A percentile compares a stretch with the other conserved stretches of the same genome.
Conservation (phyloP, 805 yeast genomes). For the Metschnikowia bowlesiae region DNA sequence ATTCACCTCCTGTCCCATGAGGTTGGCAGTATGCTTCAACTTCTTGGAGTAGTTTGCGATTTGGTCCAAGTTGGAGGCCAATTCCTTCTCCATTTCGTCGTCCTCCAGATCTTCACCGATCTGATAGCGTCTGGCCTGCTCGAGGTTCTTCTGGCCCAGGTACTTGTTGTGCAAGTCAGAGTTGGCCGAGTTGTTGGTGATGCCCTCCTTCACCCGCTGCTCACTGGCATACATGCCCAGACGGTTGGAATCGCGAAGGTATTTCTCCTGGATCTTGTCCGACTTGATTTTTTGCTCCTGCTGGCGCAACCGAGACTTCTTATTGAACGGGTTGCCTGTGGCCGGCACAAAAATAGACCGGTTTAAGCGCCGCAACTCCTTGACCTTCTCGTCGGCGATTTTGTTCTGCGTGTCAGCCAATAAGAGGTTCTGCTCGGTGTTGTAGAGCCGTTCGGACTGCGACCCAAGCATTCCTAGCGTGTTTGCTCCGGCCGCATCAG, state of each 20-base stretch:
- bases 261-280: conserved; percentile 58
- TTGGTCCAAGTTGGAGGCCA: conserved; percentile 77
- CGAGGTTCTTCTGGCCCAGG: conserved; percentile 48
- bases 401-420: conserved; percentile 77
- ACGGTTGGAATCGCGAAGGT: conserved; percentile 57
- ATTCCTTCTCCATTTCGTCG: conserved; percentile 85
- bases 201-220: conserved; percentile 61
- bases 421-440: conserved; percentile 71
- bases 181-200: conserved; percentile 39
- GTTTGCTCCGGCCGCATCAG: conserved; percentile 50
- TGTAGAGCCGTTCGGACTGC: conserved; percentile 83
- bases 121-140: conserved; percentile 65
- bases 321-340: conserved; percentile 79
- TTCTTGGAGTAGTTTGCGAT: conserved; percentile 65
- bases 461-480: conserved; percentile 89
- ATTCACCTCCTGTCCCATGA: conserved; percentile 73
- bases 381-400: conserved; percentile 78
- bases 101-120: conserved; percentile 91
- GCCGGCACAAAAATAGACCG: conserved; percentile 80
- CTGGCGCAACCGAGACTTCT: conserved; percentile 66
- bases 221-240: conserved; percentile 59
- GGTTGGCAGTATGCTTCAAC: conserved; percentile 65
- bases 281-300: conserved; percentile 66
- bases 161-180: conserved; percentile 43
- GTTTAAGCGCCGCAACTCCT: conserved; percentile 72